These are phyloP conservation scores for Jatropha curcas DNA, from an alignment of 345 rosid species.

Conservation along the genomic window DNA sequence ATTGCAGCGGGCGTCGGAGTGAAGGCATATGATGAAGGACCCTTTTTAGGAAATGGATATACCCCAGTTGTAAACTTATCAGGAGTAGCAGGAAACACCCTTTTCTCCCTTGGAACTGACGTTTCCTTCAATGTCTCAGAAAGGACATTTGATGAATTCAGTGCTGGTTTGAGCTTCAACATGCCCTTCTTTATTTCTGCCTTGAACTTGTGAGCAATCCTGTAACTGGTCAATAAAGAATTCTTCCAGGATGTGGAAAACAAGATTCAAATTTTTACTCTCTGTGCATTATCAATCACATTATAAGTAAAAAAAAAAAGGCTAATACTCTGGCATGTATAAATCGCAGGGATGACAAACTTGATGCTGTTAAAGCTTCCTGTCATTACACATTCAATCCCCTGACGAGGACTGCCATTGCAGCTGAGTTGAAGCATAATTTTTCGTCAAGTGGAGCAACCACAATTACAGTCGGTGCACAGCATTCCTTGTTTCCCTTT, in stretches of 20 bases:
- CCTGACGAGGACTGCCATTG: conserved; percentile 42
- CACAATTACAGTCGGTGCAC: conserved; percentile 39
- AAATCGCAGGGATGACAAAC: conserved; percentile 52
- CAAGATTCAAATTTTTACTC: neutral
- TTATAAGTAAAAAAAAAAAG: neutral
- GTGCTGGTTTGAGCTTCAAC: conserved; percentile 48
- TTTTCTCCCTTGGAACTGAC: conserved; percentile 44
- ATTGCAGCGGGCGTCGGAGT: conserved; percentile 41
- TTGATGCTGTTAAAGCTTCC: conserved; percentile 35
- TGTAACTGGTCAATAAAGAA: neutral
- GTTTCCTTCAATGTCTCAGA: conserved; percentile 33
- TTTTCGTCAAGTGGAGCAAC: conserved; percentile 22
- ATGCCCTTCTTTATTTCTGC: conserved; percentile 37
- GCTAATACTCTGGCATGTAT: neutral
- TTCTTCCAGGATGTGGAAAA: neutral
- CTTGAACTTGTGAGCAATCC: conserved; percentile 47
- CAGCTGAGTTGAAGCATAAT: conserved; percentile 50
- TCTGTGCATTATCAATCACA: too few relatives aligned
- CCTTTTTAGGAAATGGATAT: conserved; percentile 25
- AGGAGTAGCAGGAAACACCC: conserved; percentile 38
- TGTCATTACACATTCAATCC: conserved; percentile 38
- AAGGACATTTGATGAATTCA: conserved; percentile 26
- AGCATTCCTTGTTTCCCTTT: conserved; percentile 39
- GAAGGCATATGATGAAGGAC: conserved; percentile 23
- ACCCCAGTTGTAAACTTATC: conserved; percentile 44